These are phyloP conservation scores for Kodamaea sp. DNA, from an alignment of 1,139 yeast species.

Conservation along the genomic window DNA sequence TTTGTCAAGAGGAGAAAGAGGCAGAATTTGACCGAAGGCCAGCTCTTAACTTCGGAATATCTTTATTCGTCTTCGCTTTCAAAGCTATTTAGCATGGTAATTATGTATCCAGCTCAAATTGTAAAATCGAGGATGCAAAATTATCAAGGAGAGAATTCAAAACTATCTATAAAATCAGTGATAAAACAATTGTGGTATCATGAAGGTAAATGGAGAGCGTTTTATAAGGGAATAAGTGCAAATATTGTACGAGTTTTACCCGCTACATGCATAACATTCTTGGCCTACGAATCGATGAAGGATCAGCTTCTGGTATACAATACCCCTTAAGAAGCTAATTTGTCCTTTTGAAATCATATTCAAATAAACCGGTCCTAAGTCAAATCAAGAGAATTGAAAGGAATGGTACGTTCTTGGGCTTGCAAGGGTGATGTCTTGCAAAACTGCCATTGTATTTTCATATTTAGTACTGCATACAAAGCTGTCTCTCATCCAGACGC, in stretches of 20 bases:
- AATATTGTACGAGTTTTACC: constrained; percentile 68
- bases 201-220: constrained; percentile 56
- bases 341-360: too few species aligned
- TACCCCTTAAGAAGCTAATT: not conserved
- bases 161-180: constrained; percentile 22
- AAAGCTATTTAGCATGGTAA: constrained; percentile 65
- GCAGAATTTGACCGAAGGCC: constrained; percentile 10
- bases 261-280: constrained; percentile 71
- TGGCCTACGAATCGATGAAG: constrained; percentile 57
- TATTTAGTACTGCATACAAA: too few species aligned
- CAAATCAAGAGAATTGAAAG: constrained; percentile 6
- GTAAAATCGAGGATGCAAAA: constrained; percentile 77
- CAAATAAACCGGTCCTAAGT: too few species aligned
- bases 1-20: constrained; percentile 12
- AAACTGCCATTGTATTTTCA: too few species aligned
- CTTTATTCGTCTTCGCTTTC: constrained; percentile 66
- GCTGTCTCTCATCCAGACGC: too few species aligned
- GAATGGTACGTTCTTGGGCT: too few species aligned
- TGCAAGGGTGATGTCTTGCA: too few species aligned
- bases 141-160: constrained; percentile 24
- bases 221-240: constrained; percentile 74
- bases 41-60: constrained; percentile 55
- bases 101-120: constrained; percentile 85
- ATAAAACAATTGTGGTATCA: constrained; percentile 30
- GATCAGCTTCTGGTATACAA: too few species aligned